Evolutionary conservation across 805 yeast genomes (phyloP).

Genomic region (Clavispora phyllophila): DNA sequence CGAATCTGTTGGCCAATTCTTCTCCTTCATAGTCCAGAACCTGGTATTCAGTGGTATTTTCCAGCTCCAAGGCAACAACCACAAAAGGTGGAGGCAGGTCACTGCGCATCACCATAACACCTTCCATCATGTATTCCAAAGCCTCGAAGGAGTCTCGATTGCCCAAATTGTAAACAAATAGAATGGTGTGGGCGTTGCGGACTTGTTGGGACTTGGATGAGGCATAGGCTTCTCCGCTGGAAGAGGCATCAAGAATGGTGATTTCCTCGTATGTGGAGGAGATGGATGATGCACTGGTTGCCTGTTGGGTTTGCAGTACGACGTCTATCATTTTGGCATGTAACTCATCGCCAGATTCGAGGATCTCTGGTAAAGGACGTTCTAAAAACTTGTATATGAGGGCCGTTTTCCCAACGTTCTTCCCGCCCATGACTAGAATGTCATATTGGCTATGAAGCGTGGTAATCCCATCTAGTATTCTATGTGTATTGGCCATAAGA

Average conservation of each 20-base stretch:
- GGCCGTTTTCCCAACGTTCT: constrained; percentile 13
- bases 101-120: constrained; percentile 17
- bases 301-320: constrained; percentile 3
- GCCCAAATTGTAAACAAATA: constrained; percentile 28
- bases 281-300: constrained; percentile 8
- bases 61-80: constrained; percentile 28
- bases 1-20: constrained; percentile 21
- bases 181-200: constrained; percentile 23
- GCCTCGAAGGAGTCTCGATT: constrained; percentile 23
- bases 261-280: constrained; percentile 16
- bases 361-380: not conserved
- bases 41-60: constrained; percentile 20
- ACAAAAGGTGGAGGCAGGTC: constrained; percentile 25
- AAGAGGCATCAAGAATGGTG: constrained; percentile 28
- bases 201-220: constrained; percentile 24
- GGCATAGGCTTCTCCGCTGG: constrained; percentile 22
- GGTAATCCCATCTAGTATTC: constrained; percentile 8
- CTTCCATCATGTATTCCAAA: constrained; percentile 24
- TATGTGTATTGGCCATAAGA: not conserved
- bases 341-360: not conserved
- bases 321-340: not conserved
- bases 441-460: constrained; percentile 11
- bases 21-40: constrained; percentile 27
- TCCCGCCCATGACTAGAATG: constrained; percentile 12
- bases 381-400: constrained; percentile 11